Evolutionary conservation across 2,329 filamentous ascomycete species (phyloP).

Genomic region (Rhynchosporium graminicola): DNA sequence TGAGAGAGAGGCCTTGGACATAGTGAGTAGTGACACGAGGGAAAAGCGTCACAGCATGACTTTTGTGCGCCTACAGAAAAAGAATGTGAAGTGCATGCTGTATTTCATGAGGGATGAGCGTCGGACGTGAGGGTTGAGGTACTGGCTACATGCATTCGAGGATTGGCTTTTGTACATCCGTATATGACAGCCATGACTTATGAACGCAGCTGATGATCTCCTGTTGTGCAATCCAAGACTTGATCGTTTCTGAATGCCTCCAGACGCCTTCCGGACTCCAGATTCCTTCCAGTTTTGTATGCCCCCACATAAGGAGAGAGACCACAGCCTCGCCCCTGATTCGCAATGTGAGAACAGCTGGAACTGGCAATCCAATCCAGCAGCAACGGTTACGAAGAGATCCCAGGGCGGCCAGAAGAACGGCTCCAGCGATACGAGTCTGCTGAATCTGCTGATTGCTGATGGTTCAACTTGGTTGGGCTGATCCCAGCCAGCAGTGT

Average conservation of each 20-base stretch:
- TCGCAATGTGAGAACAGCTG: constrained; percentile 9
- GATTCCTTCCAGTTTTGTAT: neutral
- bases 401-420: neutral
- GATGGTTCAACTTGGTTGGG: neutral
- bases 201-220: too few relatives aligned
- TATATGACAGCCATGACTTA: too few relatives aligned
- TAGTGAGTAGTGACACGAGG: neutral
- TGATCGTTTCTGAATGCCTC: neutral
- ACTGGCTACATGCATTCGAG: too few relatives aligned
- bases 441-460: neutral
- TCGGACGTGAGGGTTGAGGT: neutral
- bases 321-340: constrained; percentile 12
- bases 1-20: neutral
- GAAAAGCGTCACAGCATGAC: constrained; percentile 2
- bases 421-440: constrained; percentile 1
- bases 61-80: neutral
- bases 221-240: neutral
- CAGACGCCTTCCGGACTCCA: neutral
- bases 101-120: too few relatives aligned
- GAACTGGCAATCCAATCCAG: constrained; percentile 16
- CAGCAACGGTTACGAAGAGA: constrained; percentile 14
- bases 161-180: too few relatives aligned
- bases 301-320: neutral
- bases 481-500: constrained; percentile 8
- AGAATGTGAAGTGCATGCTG: too few relatives aligned